Evolutionary conservation across 768 basidiomycete species (phyloP).

Genomic region (Tephrocybe sp.): DNA sequence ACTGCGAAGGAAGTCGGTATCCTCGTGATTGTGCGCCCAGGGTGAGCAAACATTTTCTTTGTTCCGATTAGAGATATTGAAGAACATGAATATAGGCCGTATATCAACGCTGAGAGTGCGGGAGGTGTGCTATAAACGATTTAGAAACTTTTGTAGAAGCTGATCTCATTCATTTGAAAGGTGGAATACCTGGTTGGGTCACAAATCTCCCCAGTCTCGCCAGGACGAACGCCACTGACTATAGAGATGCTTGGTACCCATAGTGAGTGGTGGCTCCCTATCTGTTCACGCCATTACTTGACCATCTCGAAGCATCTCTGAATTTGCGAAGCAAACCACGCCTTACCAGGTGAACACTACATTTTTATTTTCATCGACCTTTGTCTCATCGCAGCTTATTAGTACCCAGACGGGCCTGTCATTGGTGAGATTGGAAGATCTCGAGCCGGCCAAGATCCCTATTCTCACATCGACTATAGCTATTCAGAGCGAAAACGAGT

Average conservation of each 20-base stretch:
- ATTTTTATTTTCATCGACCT: slow-evolving; percentile 17
- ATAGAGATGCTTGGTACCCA: slow-evolving; percentile 51
- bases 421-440: slow-evolving; percentile 26
- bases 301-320: slow-evolving; percentile 19
- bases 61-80: neutral
- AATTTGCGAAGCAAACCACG: slow-evolving; percentile 30
- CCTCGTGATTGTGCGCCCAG: slow-evolving; percentile 67
- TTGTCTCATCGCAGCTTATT: slow-evolving; percentile 18
- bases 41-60: slow-evolving; percentile 32
- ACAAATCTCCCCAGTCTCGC: slow-evolving; percentile 50
- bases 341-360: slow-evolving; percentile 28
- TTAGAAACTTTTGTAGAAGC: neutral
- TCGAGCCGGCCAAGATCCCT: no score
- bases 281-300: neutral
- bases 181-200: slow-evolving; percentile 50
- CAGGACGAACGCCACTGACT: slow-evolving; percentile 61
- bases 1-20: slow-evolving; percentile 63
- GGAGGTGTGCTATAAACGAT: neutral
- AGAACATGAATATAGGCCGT: slow-evolving; percentile 23
- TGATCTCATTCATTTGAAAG: slow-evolving; percentile 15
- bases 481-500: slow-evolving; percentile 49
- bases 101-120: slow-evolving; percentile 63
- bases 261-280: slow-evolving; percentile 23
- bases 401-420: slow-evolving; percentile 45
- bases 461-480: slow-evolving; percentile 14